phyloP scores from a whole-genome alignment of 1,284 basidiomycete species.

The Cryptococcus jaspeensis region DNA sequence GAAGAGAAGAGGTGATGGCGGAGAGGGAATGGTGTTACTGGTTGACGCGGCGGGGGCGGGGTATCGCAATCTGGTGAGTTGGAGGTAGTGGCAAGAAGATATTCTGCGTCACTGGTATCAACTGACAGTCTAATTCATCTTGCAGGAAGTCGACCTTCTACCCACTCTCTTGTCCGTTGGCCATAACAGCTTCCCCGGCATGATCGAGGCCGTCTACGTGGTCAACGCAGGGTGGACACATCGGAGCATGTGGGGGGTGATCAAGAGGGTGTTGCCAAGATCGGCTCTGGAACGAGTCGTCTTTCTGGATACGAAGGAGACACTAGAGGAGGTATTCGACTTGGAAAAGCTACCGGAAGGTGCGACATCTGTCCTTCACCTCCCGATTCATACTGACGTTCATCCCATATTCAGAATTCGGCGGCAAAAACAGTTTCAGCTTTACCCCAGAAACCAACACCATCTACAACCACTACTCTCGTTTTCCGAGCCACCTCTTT shows the following conservation, averaged over 20 bases:
- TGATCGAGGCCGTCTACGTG: slow-evolving; percentile 51
- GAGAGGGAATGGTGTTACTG: slow-evolving; percentile 42
- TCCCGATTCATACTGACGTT: not conserved
- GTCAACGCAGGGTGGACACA: slow-evolving; percentile 56
- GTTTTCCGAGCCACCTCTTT: slow-evolving; percentile 13
- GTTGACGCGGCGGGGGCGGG: slow-evolving; percentile 47
- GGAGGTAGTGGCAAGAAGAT: no score
- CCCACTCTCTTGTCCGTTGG: slow-evolving; percentile 45
- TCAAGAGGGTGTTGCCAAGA: slow-evolving; percentile 53
- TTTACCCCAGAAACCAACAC: slow-evolving; percentile 25
- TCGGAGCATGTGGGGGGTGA: slow-evolving; percentile 53
- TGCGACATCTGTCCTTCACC: slow-evolving; percentile 13
- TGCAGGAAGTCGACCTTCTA: slow-evolving; percentile 49
- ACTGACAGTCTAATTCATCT: slow-evolving; percentile 2
- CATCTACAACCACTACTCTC: slow-evolving; percentile 31
- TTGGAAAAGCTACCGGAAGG: slow-evolving; percentile 33
- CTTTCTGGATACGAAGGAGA: slow-evolving; percentile 41
- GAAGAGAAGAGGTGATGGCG: slow-evolving; percentile 18
- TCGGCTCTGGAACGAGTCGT: slow-evolving; percentile 53
- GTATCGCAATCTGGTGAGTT: slow-evolving; percentile 48
- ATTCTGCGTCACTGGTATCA: not conserved
- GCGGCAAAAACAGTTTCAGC: slow-evolving; percentile 25
- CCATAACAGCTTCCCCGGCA: slow-evolving; percentile 48
- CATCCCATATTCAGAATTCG: slow-evolving; percentile 24
- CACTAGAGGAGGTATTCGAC: slow-evolving; percentile 37